Percentiles rank a stretch among this genome's conserved stretches.
Evolutionary conservation across 75 land plant genomes (phyloP).

Genomic region (Larix kaempferi): DNA sequence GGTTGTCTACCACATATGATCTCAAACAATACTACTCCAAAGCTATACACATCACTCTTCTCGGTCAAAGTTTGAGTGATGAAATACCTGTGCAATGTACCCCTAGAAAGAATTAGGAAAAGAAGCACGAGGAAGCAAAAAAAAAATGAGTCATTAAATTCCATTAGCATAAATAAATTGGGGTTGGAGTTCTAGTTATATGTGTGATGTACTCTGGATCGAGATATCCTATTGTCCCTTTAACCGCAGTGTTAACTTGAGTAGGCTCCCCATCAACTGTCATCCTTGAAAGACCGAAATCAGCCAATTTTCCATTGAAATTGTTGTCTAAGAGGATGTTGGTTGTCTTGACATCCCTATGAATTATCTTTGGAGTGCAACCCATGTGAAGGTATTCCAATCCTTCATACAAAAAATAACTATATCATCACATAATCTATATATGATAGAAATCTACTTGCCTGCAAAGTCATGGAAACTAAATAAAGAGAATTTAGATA

Average conservation of each 20-base stretch:
- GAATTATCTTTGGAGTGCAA: slow-evolving; percentile 16
- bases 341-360: slow-evolving; percentile 15
- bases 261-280: not conserved
- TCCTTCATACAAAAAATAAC: not conserved
- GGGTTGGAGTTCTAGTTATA: not conserved
- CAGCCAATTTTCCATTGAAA: slow-evolving; percentile 12
- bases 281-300: slow-evolving; percentile 15
- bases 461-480: no score
- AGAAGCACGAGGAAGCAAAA: not conserved
- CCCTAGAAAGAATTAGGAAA: not conserved
- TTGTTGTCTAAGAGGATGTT: slow-evolving; percentile 14
- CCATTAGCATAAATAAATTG: no score
- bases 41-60: slow-evolving; percentile 18
- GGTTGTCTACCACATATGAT: not conserved
- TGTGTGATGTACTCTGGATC: slow-evolving; percentile 24
- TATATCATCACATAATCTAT: no score
- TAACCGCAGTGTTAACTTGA: not conserved
- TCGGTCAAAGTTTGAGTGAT: slow-evolving; percentile 8
- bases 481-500: no score
- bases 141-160: no score
- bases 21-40: slow-evolving; percentile 11
- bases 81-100: not conserved
- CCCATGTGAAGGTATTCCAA: slow-evolving; percentile 18
- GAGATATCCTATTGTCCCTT: slow-evolving; percentile 18
- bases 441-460: no score